Conservation (phyloP, 1,139 yeast genomes). For the Suhomyces atakaporum region DNA sequence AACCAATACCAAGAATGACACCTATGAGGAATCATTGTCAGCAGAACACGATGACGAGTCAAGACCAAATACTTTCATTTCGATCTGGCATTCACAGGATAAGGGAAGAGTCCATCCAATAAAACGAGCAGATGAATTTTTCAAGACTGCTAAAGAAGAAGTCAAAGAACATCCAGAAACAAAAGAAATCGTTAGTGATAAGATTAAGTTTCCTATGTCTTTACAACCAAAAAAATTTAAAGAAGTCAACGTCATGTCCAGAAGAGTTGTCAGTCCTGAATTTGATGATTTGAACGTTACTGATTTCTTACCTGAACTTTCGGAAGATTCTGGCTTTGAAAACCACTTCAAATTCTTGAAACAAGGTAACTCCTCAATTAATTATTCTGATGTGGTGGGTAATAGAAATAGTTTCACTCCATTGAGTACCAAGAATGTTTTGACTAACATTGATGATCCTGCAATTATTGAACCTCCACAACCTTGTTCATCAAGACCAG, state of each 20-base stretch:
- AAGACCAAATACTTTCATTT: constrained; percentile 33
- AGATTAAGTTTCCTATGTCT: constrained; percentile 23
- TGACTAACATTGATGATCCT: constrained; percentile 27
- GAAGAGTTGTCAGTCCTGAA: constrained; percentile 44
- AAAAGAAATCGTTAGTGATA: constrained; percentile 6
- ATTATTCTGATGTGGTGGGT: constrained; percentile 23
- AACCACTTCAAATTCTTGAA: constrained; percentile 36
- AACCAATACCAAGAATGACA: constrained; percentile 23
- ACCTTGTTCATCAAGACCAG: constrained; percentile 15
- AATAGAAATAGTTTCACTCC: constrained; percentile 30
- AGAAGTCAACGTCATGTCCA: constrained; percentile 47
- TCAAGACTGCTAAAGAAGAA: constrained; percentile 8
- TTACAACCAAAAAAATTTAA: constrained; percentile 38
- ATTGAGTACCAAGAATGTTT: constrained; percentile 32
- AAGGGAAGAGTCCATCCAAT: constrained; percentile 20
- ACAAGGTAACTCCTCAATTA: constrained; percentile 20
- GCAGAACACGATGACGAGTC: constrained; percentile 43
- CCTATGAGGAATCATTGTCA: constrained; percentile 44
- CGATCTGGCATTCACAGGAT: constrained; percentile 50
- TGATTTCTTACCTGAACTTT: constrained; percentile 47
- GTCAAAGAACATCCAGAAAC: not conserved
- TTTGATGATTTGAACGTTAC: constrained; percentile 41
- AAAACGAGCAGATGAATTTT: constrained; percentile 13
- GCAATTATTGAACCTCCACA: constrained; percentile 26
- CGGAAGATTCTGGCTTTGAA: constrained; percentile 51